Evolutionary conservation across 495 filamentous ascomycete genomes (phyloP), one percentile per base, ranked within the genome.

Genomic region (Cairneyella variabilis): DNA sequence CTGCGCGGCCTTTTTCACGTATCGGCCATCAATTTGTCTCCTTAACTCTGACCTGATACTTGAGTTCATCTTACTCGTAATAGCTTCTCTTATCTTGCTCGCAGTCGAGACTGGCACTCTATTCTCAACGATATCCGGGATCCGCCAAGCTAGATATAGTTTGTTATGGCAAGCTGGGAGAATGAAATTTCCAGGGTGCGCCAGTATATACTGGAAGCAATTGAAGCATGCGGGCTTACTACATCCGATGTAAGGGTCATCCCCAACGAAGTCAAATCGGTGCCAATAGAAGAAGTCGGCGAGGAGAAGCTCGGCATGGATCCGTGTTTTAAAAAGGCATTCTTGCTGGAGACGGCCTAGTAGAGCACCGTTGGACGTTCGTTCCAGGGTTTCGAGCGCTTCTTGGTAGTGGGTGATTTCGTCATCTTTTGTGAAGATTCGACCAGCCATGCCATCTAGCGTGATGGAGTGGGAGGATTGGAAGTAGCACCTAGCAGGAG

Each of bases 221-320:
- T 30, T 40, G 39, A 52, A 57, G 39, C 54, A 57, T 10, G 54
- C 48, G 4, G 48, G 38, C 21, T 57, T 57, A 16, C 48, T 52
- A 3, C 36, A 37, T 5, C 38, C 48, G 16, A 57, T 53, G 16
- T 39, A 53, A 20, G n/a, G 18, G 25, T 57, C 48, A 26, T 26
- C 36, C 4, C 37, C 48, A 14, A 53, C 47, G 12, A 57, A 57
- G 5, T 51, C 23, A 9, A 49, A 11, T 0, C 39, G 2, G 3
- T 32, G 22, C 6, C 3, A 42, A 37, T 30, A 56, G 18, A 49
- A 48, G 20, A 23, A 21, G 22, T 56, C 53, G 7, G 50, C 23
- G 1, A 56, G 17, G 11, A 49, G 8, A 9, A 56, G 20, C 17
- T 56, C 53, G 3, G 44, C 53, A 16, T 56, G 53, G 16, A 56